Base-by-base conservation (phyloP, 1,284 basidiomycete genomes). In the Austroboletus niveus region DNA sequence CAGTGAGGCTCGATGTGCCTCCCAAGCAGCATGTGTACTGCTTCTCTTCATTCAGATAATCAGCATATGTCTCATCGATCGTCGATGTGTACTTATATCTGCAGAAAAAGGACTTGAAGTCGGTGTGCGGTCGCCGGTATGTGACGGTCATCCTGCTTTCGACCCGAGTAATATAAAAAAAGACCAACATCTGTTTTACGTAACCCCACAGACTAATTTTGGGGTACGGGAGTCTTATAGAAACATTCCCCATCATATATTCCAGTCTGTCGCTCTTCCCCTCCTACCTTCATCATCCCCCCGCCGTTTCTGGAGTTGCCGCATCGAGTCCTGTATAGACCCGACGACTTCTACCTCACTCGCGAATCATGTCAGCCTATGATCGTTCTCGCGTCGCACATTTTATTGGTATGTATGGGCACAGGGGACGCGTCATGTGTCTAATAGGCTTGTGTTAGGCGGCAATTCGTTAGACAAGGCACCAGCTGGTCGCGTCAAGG, bases 381-480 rank as follows among this genome's bases (percentile, higher is more conserved):
- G 88, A 90, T 72, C 87, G 88, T 66, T 79, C 82, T 55, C 87
- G 82, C 76, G 90, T 94, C 58, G 76, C 87, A 54, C 87, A 95
- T 50, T 97, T 89, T 71, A 90, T 96, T 64, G 94, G 90, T 86
- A 51, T 49, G 77, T 69, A 31, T 17, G 27, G 60, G 58, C 55
- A 55, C 47, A 24, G 34, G 44, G 32, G 51, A 47, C 52, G 52
- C 55, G 48, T 64, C 45, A 29, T 45, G 31, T 42, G 39, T 40
- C 55, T 65, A 34, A 61, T 42, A 49, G 51, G 48, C 42, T 50
- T 44, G 36, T 52, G 46, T 41, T 63, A 98, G 97, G 97, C 68
- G 94, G 92, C 52, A 97, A 98, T 75, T 84, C 91, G 36, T 71
- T 98, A 59, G 92, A 95, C 51, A 84, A 81, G 55, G 95, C 95